Evolutionary conservation across 2,329 filamentous ascomycete species (phyloP), one percentile per base, ranked within the genome.

Genomic region (Fonsecaea nubica): DNA sequence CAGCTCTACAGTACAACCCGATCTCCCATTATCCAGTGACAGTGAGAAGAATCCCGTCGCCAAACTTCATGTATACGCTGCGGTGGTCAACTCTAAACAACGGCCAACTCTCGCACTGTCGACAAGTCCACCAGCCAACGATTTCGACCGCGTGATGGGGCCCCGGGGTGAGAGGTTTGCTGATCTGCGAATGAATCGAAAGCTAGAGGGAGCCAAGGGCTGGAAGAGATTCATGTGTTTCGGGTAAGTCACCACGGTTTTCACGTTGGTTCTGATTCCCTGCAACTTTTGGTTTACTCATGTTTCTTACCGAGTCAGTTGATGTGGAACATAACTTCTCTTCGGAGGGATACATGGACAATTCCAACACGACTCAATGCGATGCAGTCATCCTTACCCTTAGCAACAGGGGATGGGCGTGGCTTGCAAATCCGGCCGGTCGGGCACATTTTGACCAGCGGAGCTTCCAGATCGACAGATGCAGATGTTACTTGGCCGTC

Each of bases 171-270:
- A 70, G 61, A 66, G 21, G 35, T 70, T 70, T 40, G 38, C 57
- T 4, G 68, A 70, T 58, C 33, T 70, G n/a, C 54, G 68, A 38
- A 55, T 64, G 60, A 70, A 70, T 36, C 63, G 68, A 32, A 70
- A 62, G 40, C 8, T 55, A 3, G 60, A 55, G 32, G 52, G 38
- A 32, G 35, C 33, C 36, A 64, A 59, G 21, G 62, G 59, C 18
- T 63, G 60, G 60, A 70, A 63, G 58, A 65, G 48, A 21, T 58
- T 70, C 32, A 59, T 68, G 60, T 66, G 65, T 45, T 66, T 70
- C 54, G 55, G 55, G 40, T 67, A 54, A 66, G 18, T 63, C 25
- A 9, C 45, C 18, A 10, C 18, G n/a, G 45, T 25, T 48, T 5
- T 6, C 18, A 48, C 10, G 25, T 25, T 48, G 18, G 6, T 4